Conservation (phyloP, 805 yeast species). For the Candida hungchunana region DNA sequence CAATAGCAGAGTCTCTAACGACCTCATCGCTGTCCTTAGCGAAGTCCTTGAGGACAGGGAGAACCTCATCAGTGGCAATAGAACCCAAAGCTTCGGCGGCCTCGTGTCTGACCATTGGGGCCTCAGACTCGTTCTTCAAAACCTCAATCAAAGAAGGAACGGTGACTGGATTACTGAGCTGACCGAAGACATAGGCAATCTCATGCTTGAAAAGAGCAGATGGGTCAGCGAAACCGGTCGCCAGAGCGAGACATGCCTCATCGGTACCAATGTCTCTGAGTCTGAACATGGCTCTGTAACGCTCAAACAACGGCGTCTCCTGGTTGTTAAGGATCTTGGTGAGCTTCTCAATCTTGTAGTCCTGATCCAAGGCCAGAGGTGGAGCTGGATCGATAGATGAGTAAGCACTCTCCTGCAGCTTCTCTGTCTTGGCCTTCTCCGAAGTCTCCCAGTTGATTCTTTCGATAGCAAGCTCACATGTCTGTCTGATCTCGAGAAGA, state of each 20-base stretch:
- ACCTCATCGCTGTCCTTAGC: conserved; percentile 80
- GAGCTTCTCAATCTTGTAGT: conserved; percentile 61
- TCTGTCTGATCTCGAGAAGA: conserved; percentile 83
- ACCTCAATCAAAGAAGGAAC: conserved; percentile 86
- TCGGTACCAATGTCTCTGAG: conserved; percentile 90
- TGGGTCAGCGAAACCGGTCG: conserved; percentile 83
- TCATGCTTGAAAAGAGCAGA: conserved; percentile 96
- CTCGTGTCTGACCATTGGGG: conserved; percentile 99
- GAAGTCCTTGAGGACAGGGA: conserved; percentile 79
- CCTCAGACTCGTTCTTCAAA: conserved; percentile 71
- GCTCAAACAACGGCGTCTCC: conserved; percentile 73
- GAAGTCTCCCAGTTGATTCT: conserved; percentile 91
- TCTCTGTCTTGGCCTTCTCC: conserved; percentile 59
- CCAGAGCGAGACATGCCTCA: conserved; percentile 90
- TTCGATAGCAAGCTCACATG: conserved; percentile 95
- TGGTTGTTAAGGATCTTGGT: conserved; percentile 71
- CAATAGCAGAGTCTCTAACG: conserved; percentile 94
- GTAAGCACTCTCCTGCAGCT: conserved; percentile 70
- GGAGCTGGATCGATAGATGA: conserved; percentile 98
- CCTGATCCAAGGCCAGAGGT: conserved; percentile 69
- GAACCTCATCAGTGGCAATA: conserved; percentile 92
- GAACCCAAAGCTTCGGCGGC: conserved; percentile 99
- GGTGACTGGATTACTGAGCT: conserved; percentile 87
- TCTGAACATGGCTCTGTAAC: conserved; percentile 98
- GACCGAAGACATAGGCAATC: conserved; percentile 97